Evolutionary conservation across 805 yeast species (phyloP), one percentile per base, ranked within the genome.

Genomic region (Ogataea paradorogensis): DNA sequence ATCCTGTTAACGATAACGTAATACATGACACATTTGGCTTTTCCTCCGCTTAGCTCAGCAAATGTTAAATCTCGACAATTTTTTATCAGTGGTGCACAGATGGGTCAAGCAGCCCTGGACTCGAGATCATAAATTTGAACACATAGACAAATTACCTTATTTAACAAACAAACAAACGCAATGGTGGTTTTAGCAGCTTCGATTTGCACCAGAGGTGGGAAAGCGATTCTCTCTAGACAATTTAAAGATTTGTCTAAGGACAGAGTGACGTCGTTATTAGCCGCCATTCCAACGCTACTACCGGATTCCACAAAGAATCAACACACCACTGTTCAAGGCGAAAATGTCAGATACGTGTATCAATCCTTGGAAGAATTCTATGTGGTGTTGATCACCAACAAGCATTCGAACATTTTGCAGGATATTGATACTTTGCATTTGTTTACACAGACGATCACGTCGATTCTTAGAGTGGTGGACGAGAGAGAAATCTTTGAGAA

Each of bases 321-420:
- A 66, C 95, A 90, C 62, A 91, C 98, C 34, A 84, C 95, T 9
- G 93, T 88, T 23, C 99, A 93, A 63, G 95, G 86, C 59, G 95
- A 84, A 37, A 79, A 80, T 51, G 93, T 87, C 27, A 80, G 99
- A 63, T 93, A 87, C 59, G 93, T 93, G 37, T 93, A 88, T 65
- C 96, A 89, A 65, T 97, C 99, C 33, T 75, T 93, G 59, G 99
- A 93, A 61, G 96, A 89, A 51, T 80, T 87, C 42, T 91, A 87
- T 63, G 82, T 93, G 56, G 90, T 95, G 30, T 69, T 93, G 53
- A 82, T 93, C 59, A 91, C 98, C 42, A 91, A 89, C 66, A 80
- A 85, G 49, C 85, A 83, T 52, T 86, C 96, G 22, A 93, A 93
- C 60, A 91, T 93, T 46, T 70, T 93, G 53, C 96, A 90, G 66